Evolutionary conservation across 2,329 filamentous ascomycete species (phyloP), one percentile per base, ranked within the genome.

Genomic region (Westerdykella ornata): DNA sequence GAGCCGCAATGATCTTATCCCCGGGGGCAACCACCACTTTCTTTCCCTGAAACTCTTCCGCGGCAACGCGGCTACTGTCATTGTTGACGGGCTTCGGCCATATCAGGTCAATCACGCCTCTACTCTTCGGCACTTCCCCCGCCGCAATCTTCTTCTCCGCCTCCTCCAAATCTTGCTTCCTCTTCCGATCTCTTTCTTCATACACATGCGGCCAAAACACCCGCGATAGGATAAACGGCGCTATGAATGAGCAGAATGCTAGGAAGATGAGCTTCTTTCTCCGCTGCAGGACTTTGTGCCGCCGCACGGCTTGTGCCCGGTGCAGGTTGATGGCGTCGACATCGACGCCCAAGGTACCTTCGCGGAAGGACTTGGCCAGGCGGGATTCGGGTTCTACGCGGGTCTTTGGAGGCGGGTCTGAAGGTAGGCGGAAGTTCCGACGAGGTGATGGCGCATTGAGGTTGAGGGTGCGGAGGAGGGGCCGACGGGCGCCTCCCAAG

Each of bases 21-120:
- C 81, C 81, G 1, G 84, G 64, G 12, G 84, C 74, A 14, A 81
- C 65, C 13, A 80, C 67, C 4, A 78, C 73, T 34, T 75, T 72
- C 50, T 77, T 76, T 39, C 74, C 74, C 45, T 73, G 71, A 44
- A 77, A 75, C 14, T 62, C 57, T 5, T 67, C 57, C 51, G 50
- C 62, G 12, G 55, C 60, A 4, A 51, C 56, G 16, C 52, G 51
- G 1, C 60, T 57, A 14, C 54, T 51, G 37, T 65, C 61, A 26
- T 26, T 26, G 22, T 26, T 26, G 22, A 58, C 59, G 2, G 59
- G 56, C 6, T 52, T 46, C 2, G 54, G 53, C 33, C 47, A 22
- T 31, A 62, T 42, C 41, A 56, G 43, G 33, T 62, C 58, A 26
- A 59, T 36, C 13, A 59, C 39, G 9, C 53, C 48, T 16, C 49